Conservation (phyloP, 371 early-diverging fungal genomes). For the Saksenaea vasiformis region DNA sequence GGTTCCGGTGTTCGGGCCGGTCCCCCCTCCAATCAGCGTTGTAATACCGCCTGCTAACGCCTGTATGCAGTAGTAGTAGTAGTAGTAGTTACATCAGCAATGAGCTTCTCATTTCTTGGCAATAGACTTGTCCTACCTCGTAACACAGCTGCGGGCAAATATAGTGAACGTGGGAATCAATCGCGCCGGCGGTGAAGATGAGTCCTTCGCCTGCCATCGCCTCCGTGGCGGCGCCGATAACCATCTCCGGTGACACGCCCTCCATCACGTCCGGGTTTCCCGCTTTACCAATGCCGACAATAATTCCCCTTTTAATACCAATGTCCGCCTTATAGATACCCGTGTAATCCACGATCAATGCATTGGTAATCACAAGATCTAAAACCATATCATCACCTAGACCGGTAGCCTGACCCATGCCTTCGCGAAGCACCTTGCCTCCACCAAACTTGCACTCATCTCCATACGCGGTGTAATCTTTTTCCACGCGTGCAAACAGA, state of each 20-base stretch:
- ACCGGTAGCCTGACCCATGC: conserved; percentile 87
- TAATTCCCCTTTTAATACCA: conserved; percentile 85
- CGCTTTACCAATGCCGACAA: conserved; percentile 91
- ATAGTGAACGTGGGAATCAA: conserved; percentile 89
- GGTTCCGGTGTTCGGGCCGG: conserved; percentile 91
- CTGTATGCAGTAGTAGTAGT: too few relatives aligned
- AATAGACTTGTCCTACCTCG: conserved; percentile 48
- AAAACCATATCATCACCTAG: conserved; percentile 70
- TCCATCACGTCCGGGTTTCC: conserved; percentile 97
- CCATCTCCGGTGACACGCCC: conserved; percentile 87
- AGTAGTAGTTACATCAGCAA: not conserved
- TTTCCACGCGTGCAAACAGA: conserved; percentile 86
- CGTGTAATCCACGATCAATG: conserved; percentile 86
- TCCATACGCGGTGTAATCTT: conserved; percentile 86
- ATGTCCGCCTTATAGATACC: conserved; percentile 97
- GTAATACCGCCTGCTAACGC: conserved; percentile 81
- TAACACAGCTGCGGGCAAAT: conserved; percentile 84
- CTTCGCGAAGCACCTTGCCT: conserved; percentile 87
- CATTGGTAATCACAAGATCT: conserved; percentile 93
- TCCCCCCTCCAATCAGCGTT: conserved; percentile 91
- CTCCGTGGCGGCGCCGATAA: conserved; percentile 81
- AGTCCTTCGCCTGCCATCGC: conserved; percentile 89
- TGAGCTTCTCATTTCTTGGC: not conserved
- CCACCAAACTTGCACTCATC: conserved; percentile 92
- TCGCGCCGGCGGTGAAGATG: conserved; percentile 88